Evolutionary conservation across 352 stramenopile genomes (phyloP), one percentile per base, ranked within the genome.

Genomic region (Phytophthora quininea): DNA sequence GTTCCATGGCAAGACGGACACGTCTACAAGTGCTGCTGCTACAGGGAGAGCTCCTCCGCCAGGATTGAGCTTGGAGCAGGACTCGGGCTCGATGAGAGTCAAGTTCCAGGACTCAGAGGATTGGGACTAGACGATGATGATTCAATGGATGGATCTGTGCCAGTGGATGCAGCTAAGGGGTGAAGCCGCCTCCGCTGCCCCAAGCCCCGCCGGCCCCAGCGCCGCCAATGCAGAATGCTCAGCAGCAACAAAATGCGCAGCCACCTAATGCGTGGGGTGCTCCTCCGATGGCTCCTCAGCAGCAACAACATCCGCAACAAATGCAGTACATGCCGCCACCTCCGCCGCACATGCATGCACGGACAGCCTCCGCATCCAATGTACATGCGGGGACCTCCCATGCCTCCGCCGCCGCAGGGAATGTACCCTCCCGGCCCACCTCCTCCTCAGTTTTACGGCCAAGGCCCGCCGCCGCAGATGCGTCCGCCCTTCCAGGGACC

Each of bases 61-160:
- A 15, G 61, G 61, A 35, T 29, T 74, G 43, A 67, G 58, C 42
- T 54, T 75, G 29, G 58, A 81, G 30, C 79, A 89, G 49, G 83
- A 84, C 4, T 54, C 57, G 0, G 86, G 30, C 47, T 88, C 15
- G 86, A 93, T 56, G 83, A 90, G 53, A 89, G 67, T 61, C 78
- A 90, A 74, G 76, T 93, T 31, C 80, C 81, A 30, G 82, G 80
- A 15, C 73, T 93, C 11, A 73, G 81, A 14, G 72, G 79, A 33
- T 70, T 96, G 11, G 86, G 86, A 2, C 74, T 96, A 11, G 84
- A 92, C 52, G 88, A 96, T 37, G 85, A 92, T 54, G 84, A 95
- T 37, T 50, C 63, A 1, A 38, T 59, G 3, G 66, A 45, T 4
- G 54, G 53, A 11, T 35, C 35, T 19, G 54, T 64, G 27, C 19